Conservation (phyloP, 345 rosid species). For the Noccaea caerulescens region DNA sequence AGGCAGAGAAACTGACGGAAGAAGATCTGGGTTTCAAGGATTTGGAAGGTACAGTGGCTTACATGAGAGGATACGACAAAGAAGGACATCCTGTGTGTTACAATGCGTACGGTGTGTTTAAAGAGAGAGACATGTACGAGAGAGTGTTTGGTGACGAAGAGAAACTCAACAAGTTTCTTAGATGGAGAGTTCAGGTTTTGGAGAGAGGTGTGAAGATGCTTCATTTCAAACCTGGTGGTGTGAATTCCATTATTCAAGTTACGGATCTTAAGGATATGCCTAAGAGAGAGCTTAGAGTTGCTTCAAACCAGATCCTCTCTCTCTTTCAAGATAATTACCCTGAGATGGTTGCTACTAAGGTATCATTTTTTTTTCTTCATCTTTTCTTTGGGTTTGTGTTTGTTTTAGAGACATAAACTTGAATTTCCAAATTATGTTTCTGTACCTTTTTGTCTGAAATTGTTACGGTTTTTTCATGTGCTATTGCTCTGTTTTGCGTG, state of each 20-base stretch:
- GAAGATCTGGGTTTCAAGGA: conserved; percentile 91
- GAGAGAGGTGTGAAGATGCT: conserved; percentile 80
- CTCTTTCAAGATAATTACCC: conserved; percentile 98
- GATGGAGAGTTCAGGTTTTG: conserved; percentile 94
- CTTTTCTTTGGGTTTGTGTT: neutral
- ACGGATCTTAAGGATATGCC: conserved; percentile 99
- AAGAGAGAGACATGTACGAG: conserved; percentile 79
- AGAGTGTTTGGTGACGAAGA: conserved; percentile 91
- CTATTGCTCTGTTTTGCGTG: conserved; percentile 43
- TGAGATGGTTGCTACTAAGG: conserved; percentile 99
- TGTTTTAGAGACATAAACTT: conserved; percentile 17
- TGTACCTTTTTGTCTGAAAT: conserved; percentile 33
- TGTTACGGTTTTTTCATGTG: conserved; percentile 36
- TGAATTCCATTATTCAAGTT: conserved; percentile 87
- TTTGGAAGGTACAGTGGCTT: conserved; percentile 84
- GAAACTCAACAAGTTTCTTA: conserved; percentile 70
- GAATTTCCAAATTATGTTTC: conserved; percentile 25
- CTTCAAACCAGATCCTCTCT: conserved; percentile 87
- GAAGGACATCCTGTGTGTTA: conserved; percentile 95
- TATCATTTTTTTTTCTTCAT: neutral
- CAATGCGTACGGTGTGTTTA: conserved; percentile 89
- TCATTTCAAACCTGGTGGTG: conserved; percentile 93
- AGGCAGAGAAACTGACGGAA: conserved; percentile 66
- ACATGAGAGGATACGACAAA: conserved; percentile 83
- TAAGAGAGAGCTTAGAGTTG: conserved; percentile 86